Percentiles rank a stretch among this genome's conserved stretches.
phyloP scores from a whole-genome alignment of 2,329 filamentous ascomycete genomes.

The Ophiocordyceps camponoti-leonardi region DNA sequence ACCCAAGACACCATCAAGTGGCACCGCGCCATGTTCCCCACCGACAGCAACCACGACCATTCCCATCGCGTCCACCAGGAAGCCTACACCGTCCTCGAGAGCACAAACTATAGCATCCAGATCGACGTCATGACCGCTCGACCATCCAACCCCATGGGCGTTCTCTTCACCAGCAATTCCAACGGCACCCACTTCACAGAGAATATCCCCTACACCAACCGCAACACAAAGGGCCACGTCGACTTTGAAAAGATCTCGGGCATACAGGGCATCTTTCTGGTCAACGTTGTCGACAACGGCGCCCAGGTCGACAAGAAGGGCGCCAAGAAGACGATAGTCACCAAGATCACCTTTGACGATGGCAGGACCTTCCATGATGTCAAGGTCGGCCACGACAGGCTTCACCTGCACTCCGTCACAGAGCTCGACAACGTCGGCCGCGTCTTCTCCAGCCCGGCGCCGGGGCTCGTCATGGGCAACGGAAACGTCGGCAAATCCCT shows the following conservation, averaged over 20 bases:
- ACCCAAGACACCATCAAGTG: slow-evolving; percentile 69
- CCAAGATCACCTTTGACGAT: slow-evolving; percentile 87
- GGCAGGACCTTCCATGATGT: slow-evolving; percentile 69
- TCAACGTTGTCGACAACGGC: slow-evolving; percentile 81
- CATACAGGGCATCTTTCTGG: slow-evolving; percentile 81
- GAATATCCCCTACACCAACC: slow-evolving; percentile 85
- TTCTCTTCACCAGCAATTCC: slow-evolving; percentile 88
- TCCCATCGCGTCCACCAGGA: slow-evolving; percentile 53
- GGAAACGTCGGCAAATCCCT: slow-evolving; percentile 74
- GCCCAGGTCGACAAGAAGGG: slow-evolving; percentile 46
- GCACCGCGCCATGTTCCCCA: slow-evolving; percentile 82
- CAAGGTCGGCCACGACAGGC: slow-evolving; percentile 45
- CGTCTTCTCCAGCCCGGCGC: slow-evolving; percentile 85
- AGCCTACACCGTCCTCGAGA: slow-evolving; percentile 86
- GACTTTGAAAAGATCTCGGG: slow-evolving; percentile 90
- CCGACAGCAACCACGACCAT: slow-evolving; percentile 60
- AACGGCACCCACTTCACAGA: slow-evolving; percentile 92
- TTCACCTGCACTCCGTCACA: slow-evolving; percentile 89
- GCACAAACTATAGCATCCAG: slow-evolving; percentile 95
- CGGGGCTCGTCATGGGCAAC: slow-evolving; percentile 83
- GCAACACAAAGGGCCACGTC: slow-evolving; percentile 56
- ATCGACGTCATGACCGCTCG: slow-evolving; percentile 70
- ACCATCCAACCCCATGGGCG: slow-evolving; percentile 57
- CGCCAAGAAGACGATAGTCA: slow-evolving; percentile 50
- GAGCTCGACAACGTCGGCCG: slow-evolving; percentile 66